Evolutionary conservation across 2,329 filamentous ascomycete genomes (phyloP).

Genomic region (Phaeoacremonium minimum): DNA sequence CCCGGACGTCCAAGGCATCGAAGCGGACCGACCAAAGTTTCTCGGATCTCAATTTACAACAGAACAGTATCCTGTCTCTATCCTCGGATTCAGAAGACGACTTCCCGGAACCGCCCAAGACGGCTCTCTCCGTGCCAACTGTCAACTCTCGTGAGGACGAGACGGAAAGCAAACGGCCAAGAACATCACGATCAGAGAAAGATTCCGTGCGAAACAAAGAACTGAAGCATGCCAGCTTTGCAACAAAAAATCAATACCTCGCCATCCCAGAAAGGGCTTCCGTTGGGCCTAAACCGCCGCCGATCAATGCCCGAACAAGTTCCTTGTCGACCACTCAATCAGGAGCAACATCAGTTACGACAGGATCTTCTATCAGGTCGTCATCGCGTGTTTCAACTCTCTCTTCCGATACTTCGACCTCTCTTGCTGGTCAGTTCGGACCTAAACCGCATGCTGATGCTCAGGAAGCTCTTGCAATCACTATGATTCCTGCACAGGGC

Average conservation of each 20-base stretch:
- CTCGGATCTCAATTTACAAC: constrained; percentile 45
- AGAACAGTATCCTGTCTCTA: constrained; percentile 51
- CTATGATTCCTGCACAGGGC: constrained; percentile 27
- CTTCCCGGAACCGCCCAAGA: constrained; percentile 23
- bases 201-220: too few species aligned
- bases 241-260: constrained; percentile 35
- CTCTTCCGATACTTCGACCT: too few species aligned
- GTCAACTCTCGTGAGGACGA: constrained; percentile 7
- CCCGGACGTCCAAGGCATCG: constrained; percentile 49
- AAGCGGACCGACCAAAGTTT: constrained; percentile 43
- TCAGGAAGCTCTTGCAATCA: constrained; percentile 33
- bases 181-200: too few species aligned
- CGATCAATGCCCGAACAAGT: constrained; percentile 20
- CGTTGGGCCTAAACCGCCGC: constrained; percentile 11
- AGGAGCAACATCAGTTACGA: constrained; percentile 17
- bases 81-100: constrained; percentile 55
- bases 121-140: constrained; percentile 26
- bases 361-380: constrained; percentile 27
- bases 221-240: constrained; percentile 36
- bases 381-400: constrained; percentile 19
- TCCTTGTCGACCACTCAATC: constrained; percentile 16
- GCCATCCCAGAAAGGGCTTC: constrained; percentile 29
- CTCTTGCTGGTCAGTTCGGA: too few species aligned
- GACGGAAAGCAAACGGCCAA: constrained; percentile 5
- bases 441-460: too few species aligned